Percentiles rank a stretch among this genome's conserved stretches.
phyloP scores from a whole-genome alignment of 1,139 yeast species.

The Nakaseomyces kungkrabaensis region DNA sequence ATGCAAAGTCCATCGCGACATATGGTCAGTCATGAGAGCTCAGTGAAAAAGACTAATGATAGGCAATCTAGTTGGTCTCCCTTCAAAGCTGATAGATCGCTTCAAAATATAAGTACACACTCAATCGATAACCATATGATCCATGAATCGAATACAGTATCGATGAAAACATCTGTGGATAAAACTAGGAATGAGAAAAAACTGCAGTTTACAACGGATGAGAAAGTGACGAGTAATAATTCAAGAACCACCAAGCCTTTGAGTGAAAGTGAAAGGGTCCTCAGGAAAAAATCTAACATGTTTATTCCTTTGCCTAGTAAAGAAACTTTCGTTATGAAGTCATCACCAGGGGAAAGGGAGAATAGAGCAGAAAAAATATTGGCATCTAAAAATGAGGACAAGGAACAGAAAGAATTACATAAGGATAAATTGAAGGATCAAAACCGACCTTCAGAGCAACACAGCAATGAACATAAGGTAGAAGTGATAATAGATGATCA shows the following conservation, averaged over 20 bases:
- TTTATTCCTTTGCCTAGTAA: slow-evolving; percentile 29
- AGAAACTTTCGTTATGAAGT: slow-evolving; percentile 25
- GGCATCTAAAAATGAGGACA: neutral
- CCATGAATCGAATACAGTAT: neutral
- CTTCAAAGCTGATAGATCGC: neutral
- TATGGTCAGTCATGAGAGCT: neutral
- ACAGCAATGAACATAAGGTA: neutral
- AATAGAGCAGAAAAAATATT: neutral
- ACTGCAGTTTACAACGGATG: neutral
- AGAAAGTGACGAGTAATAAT: neutral
- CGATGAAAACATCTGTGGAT: neutral
- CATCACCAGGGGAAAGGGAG: neutral
- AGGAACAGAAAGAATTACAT: neutral
- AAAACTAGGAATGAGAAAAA: neutral
- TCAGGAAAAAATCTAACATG: slow-evolving; percentile 26
- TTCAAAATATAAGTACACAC: neutral
- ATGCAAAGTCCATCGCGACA: neutral
- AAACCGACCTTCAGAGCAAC: neutral
- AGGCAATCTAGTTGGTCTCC: neutral
- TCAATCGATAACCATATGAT: neutral
- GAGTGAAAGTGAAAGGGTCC: slow-evolving; percentile 1
- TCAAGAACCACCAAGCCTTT: neutral
- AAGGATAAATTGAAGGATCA: neutral
- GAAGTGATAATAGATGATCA: neutral
- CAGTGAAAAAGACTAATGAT: neutral